Conservation (phyloP, 441 rosid genomes). For the Corymbia calophylla region DNA sequence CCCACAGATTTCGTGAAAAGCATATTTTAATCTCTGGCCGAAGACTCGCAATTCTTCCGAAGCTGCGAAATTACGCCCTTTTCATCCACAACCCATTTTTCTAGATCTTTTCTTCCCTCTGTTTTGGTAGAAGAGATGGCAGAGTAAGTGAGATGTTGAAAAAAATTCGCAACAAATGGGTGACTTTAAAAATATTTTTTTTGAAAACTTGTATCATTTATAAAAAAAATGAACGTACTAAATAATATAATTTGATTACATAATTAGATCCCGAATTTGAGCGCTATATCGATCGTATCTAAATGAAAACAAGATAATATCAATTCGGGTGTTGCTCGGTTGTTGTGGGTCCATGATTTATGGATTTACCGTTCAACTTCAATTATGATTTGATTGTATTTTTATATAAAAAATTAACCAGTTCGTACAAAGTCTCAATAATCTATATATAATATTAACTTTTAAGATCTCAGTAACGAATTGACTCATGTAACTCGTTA, state of each 20-base stretch:
- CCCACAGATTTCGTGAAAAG: not conserved
- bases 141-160: not conserved
- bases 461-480: not conserved
- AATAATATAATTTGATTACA: too few species aligned
- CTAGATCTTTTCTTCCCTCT: not conserved
- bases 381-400: not conserved
- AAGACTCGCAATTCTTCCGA: not conserved
- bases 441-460: not conserved
- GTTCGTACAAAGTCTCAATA: not conserved
- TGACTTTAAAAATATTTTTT: fast-evolving
- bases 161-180: fast-evolving
- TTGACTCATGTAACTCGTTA: not conserved
- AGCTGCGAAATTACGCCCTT: not conserved
- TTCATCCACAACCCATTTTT: not conserved
- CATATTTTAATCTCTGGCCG: not conserved
- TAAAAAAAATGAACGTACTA: not conserved
- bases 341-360: not conserved
- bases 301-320: not conserved
- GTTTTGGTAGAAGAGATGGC: fast-evolving
- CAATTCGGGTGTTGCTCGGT: not conserved
- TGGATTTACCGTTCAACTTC: not conserved
- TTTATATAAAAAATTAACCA: not conserved
- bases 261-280: too few species aligned
- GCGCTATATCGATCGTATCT: not conserved
- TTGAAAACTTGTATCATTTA: fast-evolving